Evolutionary conservation across 768 basidiomycete genomes (phyloP).

Genomic region (Mycena haematopus): DNA sequence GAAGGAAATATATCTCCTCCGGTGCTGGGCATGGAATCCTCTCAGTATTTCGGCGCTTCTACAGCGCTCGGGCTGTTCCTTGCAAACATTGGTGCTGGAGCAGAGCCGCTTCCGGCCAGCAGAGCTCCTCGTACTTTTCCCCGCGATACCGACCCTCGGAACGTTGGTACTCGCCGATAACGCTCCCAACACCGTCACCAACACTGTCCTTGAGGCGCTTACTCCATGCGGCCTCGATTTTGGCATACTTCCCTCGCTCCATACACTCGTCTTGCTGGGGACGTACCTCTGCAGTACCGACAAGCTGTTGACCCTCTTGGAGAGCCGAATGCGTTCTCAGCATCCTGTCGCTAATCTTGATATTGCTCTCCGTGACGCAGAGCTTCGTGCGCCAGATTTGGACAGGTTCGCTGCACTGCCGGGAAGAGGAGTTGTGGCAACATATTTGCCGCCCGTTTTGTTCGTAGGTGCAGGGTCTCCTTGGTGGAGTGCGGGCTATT

Average conservation of each 20-base stretch:
- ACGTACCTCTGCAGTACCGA: neutral
- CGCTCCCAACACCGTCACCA: conserved; percentile 5
- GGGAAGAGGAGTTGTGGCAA: neutral
- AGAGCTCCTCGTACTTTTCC: neutral
- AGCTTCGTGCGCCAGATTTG: neutral
- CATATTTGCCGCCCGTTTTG: neutral
- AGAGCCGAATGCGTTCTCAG: neutral
- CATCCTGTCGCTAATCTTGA: neutral
- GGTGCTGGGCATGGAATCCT: neutral
- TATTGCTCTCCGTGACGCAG: neutral
- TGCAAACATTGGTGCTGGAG: neutral
- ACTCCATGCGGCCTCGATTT: neutral
- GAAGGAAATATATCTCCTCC: neutral
- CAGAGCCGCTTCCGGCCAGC: neutral
- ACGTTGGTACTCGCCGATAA: neutral
- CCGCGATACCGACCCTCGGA: neutral
- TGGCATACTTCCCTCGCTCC: neutral
- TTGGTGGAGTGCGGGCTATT: too few relatives aligned
- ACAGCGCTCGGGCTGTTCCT: neutral
- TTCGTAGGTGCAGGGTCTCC: too few relatives aligned
- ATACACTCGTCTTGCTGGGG: neutral
- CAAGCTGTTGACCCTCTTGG: neutral
- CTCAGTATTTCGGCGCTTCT: neutral
- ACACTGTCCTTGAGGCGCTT: neutral
- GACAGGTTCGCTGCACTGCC: neutral